Evolutionary conservation across 352 stramenopile species (phyloP).

Genomic region (Phytophthora aleatoria): DNA sequence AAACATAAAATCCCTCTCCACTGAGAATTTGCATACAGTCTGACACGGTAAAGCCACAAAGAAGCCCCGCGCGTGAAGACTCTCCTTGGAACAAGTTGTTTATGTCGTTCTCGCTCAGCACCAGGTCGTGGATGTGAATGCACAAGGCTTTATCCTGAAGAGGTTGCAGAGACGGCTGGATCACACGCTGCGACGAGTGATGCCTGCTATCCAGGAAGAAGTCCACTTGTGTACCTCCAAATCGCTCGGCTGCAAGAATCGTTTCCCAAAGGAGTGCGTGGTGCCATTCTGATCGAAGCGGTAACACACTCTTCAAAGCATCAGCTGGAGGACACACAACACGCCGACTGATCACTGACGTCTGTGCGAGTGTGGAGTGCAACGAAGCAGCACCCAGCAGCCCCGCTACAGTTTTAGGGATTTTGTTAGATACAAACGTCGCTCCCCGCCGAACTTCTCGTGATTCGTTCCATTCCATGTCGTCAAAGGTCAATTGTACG

Average conservation of each 20-base stretch:
- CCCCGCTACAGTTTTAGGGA: constrained; percentile 51
- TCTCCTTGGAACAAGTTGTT: constrained; percentile 58
- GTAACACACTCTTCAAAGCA: constrained; percentile 50
- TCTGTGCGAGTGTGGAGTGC: constrained; percentile 67
- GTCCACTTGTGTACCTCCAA: constrained; percentile 58
- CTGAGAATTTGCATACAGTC: constrained; percentile 84
- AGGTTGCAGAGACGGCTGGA: constrained; percentile 71
- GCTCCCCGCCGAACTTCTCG: constrained; percentile 51
- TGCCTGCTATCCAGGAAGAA: constrained; percentile 74
- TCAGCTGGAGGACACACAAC: constrained; percentile 48
- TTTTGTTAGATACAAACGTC: constrained; percentile 56
- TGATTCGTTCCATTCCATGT: constrained; percentile 84
- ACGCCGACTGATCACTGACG: constrained; percentile 54
- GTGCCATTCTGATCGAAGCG: constrained; percentile 43
- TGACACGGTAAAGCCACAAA: constrained; percentile 66
- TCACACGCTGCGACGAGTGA: constrained; percentile 67
- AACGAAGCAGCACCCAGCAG: constrained; percentile 62
- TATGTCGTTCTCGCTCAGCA: constrained; percentile 56
- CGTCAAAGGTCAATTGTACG: constrained; percentile 57
- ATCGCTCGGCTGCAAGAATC: constrained; percentile 58
- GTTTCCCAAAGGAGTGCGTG: constrained; percentile 61
- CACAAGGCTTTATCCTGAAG: constrained; percentile 76
- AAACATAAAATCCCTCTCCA: constrained; percentile 72
- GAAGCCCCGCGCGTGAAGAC: constrained; percentile 53
- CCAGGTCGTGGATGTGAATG: constrained; percentile 68